phyloP scores from a whole-genome alignment of 768 basidiomycete genomes.

The Trametes sanguinea region DNA sequence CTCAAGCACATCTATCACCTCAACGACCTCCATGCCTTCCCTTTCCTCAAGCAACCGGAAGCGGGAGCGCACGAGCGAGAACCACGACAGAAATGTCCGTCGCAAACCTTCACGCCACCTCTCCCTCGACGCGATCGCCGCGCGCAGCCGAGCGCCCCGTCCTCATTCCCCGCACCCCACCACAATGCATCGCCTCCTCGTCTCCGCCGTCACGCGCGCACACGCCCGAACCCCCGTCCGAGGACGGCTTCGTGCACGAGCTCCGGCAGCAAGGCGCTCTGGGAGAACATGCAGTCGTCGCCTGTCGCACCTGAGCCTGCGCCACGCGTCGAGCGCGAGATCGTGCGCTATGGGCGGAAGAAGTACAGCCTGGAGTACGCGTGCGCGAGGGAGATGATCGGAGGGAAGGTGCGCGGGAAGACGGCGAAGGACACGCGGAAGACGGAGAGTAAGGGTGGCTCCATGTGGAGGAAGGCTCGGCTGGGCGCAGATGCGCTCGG shows the following conservation, averaged over 20 bases:
- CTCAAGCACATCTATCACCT: conserved; percentile 4
- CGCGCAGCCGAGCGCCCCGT: conserved; percentile 35
- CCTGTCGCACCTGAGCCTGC: conserved; percentile 25
- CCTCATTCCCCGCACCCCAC: conserved; percentile 28
- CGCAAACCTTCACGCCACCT: conserved; percentile 25
- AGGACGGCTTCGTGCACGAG: not conserved
- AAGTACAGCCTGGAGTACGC: conserved; percentile 40
- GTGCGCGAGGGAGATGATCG: conserved; percentile 32
- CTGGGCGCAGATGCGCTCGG: not conserved
- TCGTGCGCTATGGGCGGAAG: conserved; percentile 31
- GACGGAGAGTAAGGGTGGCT: not conserved
- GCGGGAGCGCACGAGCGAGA: conserved; percentile 11
- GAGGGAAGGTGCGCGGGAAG: not conserved
- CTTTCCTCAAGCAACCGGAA: not conserved
- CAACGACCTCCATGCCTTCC: not conserved
- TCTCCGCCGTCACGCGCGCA: conserved; percentile 19
- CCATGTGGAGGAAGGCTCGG: not conserved
- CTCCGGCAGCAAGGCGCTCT: conserved; percentile 21
- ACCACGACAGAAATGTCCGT: conserved; percentile 18
- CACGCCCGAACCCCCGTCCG: conserved; percentile 16
- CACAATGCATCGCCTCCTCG: conserved; percentile 24
- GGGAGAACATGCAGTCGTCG: conserved; percentile 37
- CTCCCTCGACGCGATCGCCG: conserved; percentile 37
- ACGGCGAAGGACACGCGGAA: conserved; percentile 5
- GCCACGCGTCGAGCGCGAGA: conserved; percentile 25